Conservation (phyloP, 2,329 filamentous ascomycete species). For the Talaromyces sp. region DNA sequence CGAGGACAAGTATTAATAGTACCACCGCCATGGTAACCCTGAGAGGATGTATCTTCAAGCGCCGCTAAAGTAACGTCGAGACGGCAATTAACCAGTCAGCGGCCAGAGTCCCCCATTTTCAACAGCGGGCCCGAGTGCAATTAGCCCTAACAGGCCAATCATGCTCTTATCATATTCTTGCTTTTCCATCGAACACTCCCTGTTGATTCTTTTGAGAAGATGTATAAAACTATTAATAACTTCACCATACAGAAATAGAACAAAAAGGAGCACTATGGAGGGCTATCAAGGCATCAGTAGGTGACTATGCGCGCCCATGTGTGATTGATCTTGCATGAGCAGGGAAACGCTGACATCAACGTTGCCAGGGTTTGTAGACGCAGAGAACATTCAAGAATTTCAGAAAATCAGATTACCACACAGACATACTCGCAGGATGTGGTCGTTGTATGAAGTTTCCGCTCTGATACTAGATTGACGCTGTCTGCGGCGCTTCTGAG, state of each 20-base stretch:
- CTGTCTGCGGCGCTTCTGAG: conserved; percentile 14
- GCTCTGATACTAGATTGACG: background rate
- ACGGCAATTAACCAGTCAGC: background rate
- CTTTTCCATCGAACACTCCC: background rate
- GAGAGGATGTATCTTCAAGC: background rate
- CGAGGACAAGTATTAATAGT: background rate
- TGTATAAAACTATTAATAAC: background rate
- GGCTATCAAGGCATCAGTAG: background rate
- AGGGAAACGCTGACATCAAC: background rate
- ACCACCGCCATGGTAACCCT: background rate
- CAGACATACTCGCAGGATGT: background rate
- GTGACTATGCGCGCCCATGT: conserved; percentile 5
- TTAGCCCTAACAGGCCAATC: conserved; percentile 8
- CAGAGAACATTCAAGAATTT: background rate
- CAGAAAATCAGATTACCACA: background rate
- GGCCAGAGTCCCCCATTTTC: background rate
- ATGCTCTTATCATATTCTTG: background rate
- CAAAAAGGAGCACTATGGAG: background rate
- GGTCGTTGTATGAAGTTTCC: background rate
- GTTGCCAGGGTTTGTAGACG: background rate
- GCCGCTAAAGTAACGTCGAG: conserved; percentile 5
- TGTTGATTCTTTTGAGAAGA: background rate
- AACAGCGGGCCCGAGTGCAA: background rate
- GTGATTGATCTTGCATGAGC: conserved; percentile 9
- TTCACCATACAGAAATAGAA: background rate